Base-by-base conservation (phyloP, 768 basidiomycete genomes). In the Heimioporus sp. region DNA sequence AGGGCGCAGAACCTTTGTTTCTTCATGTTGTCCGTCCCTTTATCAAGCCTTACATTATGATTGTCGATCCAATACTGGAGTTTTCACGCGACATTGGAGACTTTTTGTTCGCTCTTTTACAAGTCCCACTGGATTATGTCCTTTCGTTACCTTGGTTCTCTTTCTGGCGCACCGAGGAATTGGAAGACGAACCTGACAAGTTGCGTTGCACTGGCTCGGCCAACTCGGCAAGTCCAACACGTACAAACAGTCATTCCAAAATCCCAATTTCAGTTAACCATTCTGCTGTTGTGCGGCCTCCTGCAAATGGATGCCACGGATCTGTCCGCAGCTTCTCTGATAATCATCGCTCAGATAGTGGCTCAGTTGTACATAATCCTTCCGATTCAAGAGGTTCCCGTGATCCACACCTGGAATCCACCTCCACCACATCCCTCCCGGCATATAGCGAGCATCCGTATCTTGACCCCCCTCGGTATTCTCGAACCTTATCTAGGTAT, bases 1-100 rank as follows among this genome's bases (percentile, higher is more conserved):
- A 93, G 91, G 90, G 89, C 24, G 88, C 92, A 28, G 92, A 93
- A 69, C 92, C 91, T 8, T 79, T 93, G 41, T 90, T 82, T 60
- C 75, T 93, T 17, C 87, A 93, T 65, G 68, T 92, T 49, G 77
- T 93, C 11, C 87, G 91, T 17, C 91, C 92, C 15, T 62, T 87
- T 31, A 66, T 92, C 60, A 87, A 84, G 62, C 91, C 91, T 7
- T 89, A 93, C 60, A 77, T 80, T 13, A 59, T 73, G 6, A 78
- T 85, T 1, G 69, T 92, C 34, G 91, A 93, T 62, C 73, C 80
- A 15, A 51, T 78, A 12, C 73, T 91, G 28, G 86, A 89, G 48
- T 54, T 87, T 21, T 67, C 75, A 35, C 76, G 80, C 46, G 80
- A 84, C 67, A 59, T 84, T 41, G 85, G 86, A 19, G 90, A 92